Base-by-base conservation (phyloP, 192 early-diverging fungal species). In the Coemansia sp. region DNA sequence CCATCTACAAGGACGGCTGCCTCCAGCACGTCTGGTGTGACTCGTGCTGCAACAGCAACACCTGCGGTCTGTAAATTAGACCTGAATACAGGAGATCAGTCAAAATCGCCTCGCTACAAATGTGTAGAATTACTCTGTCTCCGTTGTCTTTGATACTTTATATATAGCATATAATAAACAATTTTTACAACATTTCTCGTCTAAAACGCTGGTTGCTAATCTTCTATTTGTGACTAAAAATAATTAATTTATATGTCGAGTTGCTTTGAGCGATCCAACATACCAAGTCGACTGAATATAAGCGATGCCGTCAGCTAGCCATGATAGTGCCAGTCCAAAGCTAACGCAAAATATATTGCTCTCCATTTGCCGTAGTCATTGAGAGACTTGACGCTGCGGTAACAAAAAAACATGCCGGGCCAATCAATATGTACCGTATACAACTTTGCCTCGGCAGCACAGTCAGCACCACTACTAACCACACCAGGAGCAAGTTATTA, bases 31-130 rank as follows among this genome's bases (percentile, higher is more conserved):
- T 79, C n/a, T 82, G 80, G 71, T 82, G 71, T 27, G 80, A 82
- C 57, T 77, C 75, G 29, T 82, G 80, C 75, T 82, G 80, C 80
- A 82, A 82, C 72, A 74, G 66, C 80, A 82, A 82, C 72, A 62
- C 69, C 24, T 76, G 75, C 75, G 70, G 79, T 59, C 62, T 67
- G 44, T 69, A 76, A 42, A 20, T 57, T 22, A 13, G 12, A 42
- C 38, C 20, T 68, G 10, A 20, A 40, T 52, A 57, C 27, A 57
- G 55, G 55, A 15, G 5, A 31, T 16, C 3, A n/a, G 15, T 16
- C 8, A 60, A 60, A 34, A 33, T 22, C 10, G 7, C 27, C 33
- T 31, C 16, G 29, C 31, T 60, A 16, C 29, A 34, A 63, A 0
- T 68, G 34, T 63, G 31, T n/a, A 52, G 49, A 49, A 20, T 52